Evolutionary conservation across 495 filamentous ascomycete genomes (phyloP), one percentile per base, ranked within the genome.

Genomic region (Penicillium roqueforti): DNA sequence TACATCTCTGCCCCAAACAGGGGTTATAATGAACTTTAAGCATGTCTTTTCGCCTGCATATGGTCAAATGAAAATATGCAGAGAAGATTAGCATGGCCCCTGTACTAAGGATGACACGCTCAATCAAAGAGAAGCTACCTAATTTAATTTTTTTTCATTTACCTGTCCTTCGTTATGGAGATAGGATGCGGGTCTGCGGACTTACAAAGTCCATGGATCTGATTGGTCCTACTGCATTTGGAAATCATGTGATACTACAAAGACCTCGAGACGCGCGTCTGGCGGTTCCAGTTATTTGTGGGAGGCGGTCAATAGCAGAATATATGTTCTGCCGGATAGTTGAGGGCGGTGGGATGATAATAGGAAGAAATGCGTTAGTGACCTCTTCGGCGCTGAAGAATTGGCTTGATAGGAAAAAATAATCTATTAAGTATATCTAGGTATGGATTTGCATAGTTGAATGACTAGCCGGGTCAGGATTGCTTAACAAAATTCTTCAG

Each of bases 61-160:
- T 87, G 84, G 84, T 87, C 83, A 87, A 87, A 83, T 84, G 80
- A 80, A 84, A 82, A 80, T 80, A 86, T 84, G 84, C 81, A 89
- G 84, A 92, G 87, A 92, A 91, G 85, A 92, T 91, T 95, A 95
- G 91, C 92, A 96, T 96, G 89, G 92, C 92, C 91, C 92, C 92
- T 97, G 92, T 90, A 95, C 90, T 95, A 96, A 95, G 91, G 91
- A 95, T 93, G 90, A 95, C 89, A 93, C 89, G 89, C 89, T 90
- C 81, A 88, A 90, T 89, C 87, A 92, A 91, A 92, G 88, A 91
- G 88, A 89, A 86, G 86, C 87, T n/a, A 79, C 69, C n/a, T n/a
- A n/a, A n/a, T n/a, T n/a, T 80, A 76, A 85, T 84, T 86, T 86
- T 86, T 86, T 82, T 68, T 58, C 32, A 5, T 6, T 34, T 34